Conservation (phyloP, 441 rosid species). For the Kokia cookei region DNA sequence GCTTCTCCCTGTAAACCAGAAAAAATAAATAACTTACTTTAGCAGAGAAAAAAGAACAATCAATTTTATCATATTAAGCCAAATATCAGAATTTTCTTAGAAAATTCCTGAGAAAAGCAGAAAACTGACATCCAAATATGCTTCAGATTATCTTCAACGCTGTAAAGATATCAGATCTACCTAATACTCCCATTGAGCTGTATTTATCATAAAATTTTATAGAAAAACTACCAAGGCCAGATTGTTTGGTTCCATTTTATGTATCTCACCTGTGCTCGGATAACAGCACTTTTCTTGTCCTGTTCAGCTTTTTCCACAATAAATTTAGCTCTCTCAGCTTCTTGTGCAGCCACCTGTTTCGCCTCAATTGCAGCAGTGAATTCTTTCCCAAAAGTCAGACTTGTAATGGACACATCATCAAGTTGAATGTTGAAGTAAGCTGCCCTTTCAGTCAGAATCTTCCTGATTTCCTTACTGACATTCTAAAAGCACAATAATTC, state of each 20-base stretch:
- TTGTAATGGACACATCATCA: conserved; percentile 92
- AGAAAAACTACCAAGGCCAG: background rate
- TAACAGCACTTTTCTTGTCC: conserved; percentile 85
- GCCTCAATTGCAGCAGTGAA: conserved; percentile 92
- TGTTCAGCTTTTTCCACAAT: conserved; percentile 90
- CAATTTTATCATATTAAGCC: no score
- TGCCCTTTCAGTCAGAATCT: conserved; percentile 79
- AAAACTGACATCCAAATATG: background rate
- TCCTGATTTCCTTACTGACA: conserved; percentile 82
- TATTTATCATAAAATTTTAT: background rate
- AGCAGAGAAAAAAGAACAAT: background rate
- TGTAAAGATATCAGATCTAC: background rate
- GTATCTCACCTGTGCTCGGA: conserved; percentile 75
- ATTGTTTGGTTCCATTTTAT: background rate
- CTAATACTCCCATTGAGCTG: background rate
- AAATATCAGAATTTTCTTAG: background rate
- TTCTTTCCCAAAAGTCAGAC: conserved; percentile 87
- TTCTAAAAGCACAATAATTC: conserved; percentile 26
- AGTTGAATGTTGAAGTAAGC: conserved; percentile 59
- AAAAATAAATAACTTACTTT: background rate
- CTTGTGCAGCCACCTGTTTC: conserved; percentile 93
- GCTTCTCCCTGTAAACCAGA: conserved; percentile 69
- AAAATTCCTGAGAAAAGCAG: background rate
- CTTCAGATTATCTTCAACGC: background rate
- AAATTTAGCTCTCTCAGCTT: conserved; percentile 85